Evolutionary conservation across 2,329 filamentous ascomycete species (phyloP), one percentile per base, ranked within the genome.

Genomic region (Beauveria australis): DNA sequence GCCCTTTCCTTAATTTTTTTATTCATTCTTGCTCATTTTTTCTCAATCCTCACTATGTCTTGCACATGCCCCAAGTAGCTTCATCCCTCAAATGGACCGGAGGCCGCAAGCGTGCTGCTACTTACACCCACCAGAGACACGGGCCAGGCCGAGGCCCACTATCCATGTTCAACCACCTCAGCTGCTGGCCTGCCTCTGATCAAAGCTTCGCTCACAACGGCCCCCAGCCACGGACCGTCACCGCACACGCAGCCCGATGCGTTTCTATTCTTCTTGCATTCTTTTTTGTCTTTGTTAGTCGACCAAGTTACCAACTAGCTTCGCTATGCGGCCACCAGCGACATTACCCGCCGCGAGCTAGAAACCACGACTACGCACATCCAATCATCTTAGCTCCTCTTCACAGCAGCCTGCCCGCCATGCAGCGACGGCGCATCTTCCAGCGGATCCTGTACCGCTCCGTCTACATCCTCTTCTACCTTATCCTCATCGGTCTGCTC

Each of bases 401-500:
- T n/a, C 33, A 14, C 33, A 30, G 33, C 33, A 26, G 37, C 52
- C 52, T 12, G n/a, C 52, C 33, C 61, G 72, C 67, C 65, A 78
- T 79, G 75, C 72, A 51, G 24, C 40, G 41, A 37, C 57, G 57
- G 24, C 49, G 14, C n/a, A 53, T 53, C 10, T 19, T 59, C 26
- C 57, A 53, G 49, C 86, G 86, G 71, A 85, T 96, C 73, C 84
- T 92, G 76, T 96, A 96, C 78, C 87, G 82, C 70, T 85, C 85
- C 53, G 81, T 88, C 66, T 97, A 96, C 74, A 83, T 86, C 62
- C 73, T 92, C 67, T 81, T 97, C 69, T 88, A 88, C 72, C 73
- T 93, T 67, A 71, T 95, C 67, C 83, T 92, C 41, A 73, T 90
- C 66, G 81, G 82, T 60, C 82, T 97, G 60, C 81, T 96, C 47